Percentiles rank a stretch among this genome's conserved stretches.
These are phyloP conservation scores for Cicer judaicum DNA, from an alignment of 306 rosid genomes.

Conservation along the genomic window DNA sequence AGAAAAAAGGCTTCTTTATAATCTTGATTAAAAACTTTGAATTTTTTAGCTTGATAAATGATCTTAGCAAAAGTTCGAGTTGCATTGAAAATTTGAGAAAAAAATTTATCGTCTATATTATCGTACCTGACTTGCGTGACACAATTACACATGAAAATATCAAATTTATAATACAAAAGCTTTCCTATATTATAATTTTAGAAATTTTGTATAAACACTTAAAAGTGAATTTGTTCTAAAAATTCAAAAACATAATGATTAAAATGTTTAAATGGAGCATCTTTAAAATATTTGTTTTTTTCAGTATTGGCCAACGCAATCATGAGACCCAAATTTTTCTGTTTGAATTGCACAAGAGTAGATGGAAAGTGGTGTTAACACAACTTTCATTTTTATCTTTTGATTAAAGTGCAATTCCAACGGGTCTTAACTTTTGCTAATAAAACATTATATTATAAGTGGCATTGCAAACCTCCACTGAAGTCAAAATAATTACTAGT, in stretches of 20 bases:
- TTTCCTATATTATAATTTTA: background rate
- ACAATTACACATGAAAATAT: no score
- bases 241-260: constrained; percentile 37
- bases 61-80: background rate
- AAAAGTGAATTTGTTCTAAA: constrained; percentile 10
- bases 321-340: constrained; percentile 23
- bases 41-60: background rate
- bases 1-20: background rate
- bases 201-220: background rate
- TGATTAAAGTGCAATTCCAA: constrained; percentile 40
- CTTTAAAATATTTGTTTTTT: constrained; percentile 19
- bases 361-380: constrained; percentile 44
- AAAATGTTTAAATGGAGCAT: constrained; percentile 16
- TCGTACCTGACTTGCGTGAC: no score
- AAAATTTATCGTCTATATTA: no score
- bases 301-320: constrained; percentile 23
- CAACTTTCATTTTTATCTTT: constrained; percentile 9
- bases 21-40: background rate
- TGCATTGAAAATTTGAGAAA: background rate
- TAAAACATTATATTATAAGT: constrained; percentile 41
- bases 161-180: no score
- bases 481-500: constrained; percentile 43
- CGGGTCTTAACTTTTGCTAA: constrained; percentile 37
- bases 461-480: constrained; percentile 37
- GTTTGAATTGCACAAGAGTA: constrained; percentile 32